A percentile compares a stretch with the other conserved stretches of the same genome.
phyloP scores from a whole-genome alignment of 2,329 filamentous ascomycete species.

The Hypomyces rosellus region DNA sequence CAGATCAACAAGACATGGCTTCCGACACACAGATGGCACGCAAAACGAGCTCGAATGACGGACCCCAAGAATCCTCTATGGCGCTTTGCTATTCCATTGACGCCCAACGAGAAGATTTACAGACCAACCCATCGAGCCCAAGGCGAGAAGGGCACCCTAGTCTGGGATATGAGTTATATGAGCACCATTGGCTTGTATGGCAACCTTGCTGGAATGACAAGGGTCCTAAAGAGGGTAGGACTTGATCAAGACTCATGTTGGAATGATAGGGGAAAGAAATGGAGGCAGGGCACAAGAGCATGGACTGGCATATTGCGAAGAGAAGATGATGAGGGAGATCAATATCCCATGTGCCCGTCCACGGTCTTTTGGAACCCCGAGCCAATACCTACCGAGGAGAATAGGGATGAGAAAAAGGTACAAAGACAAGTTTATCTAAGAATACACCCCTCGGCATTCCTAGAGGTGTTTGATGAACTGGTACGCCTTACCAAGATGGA shows the following conservation, averaged over 20 bases:
- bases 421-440: conserved; percentile 57
- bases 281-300: conserved; percentile 51
- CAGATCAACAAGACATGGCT: conserved; percentile 89
- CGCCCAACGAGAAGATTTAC: conserved; percentile 85
- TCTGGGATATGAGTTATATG: conserved; percentile 94
- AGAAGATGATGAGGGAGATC: conserved; percentile 43
- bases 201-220: conserved; percentile 53
- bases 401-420: conserved; percentile 16
- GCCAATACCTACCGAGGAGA: conserved; percentile 20
- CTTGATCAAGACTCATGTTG: conserved; percentile 55
- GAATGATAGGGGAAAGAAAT: conserved; percentile 60
- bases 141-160: conserved; percentile 67
- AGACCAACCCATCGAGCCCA: conserved; percentile 77
- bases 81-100: conserved; percentile 80
- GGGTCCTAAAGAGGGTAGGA: conserved; percentile 60
- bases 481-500: conserved; percentile 51
- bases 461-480: conserved; percentile 61
- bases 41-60: conserved; percentile 88
- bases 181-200: conserved; percentile 78
- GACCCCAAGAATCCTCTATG: conserved; percentile 72
- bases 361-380: conserved; percentile 68
- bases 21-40: conserved; percentile 89
- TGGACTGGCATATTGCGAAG: conserved; percentile 46
- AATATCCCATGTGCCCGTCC: conserved; percentile 61
- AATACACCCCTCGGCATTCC: conserved; percentile 75